These are phyloP conservation scores for Umbellularia californica DNA, from an alignment of 164 flowering plant genomes.

Conservation along the genomic window DNA sequence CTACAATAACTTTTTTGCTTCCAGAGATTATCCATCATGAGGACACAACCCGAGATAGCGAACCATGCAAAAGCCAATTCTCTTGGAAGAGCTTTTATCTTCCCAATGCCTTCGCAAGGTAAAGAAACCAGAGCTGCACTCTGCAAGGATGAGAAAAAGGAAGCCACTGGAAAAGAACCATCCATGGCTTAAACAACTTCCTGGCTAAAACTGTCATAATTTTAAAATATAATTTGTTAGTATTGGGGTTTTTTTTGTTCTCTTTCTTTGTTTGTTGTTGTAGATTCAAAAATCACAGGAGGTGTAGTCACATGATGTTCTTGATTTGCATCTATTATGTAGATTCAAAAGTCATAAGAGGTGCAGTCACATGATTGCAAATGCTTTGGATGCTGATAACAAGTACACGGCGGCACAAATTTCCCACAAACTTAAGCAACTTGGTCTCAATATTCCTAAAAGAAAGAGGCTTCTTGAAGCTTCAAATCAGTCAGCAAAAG, in stretches of 20 bases:
- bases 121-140: too few species aligned
- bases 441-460: constrained; percentile 54
- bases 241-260: neutral
- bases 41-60: too few species aligned
- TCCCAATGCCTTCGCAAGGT: too few species aligned
- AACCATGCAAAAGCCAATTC: too few species aligned
- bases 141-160: too few species aligned
- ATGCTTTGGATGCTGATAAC: constrained; percentile 56
- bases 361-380: constrained; percentile 85
- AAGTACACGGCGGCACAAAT: constrained; percentile 60
- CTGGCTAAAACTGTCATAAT: neutral
- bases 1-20: too few species aligned
- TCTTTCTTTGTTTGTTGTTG: neutral
- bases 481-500: constrained; percentile 29
- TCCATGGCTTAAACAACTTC: neutral
- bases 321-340: constrained; percentile 15
- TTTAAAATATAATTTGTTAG: too few species aligned
- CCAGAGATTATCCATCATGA: too few species aligned
- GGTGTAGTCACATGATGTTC: constrained; percentile 66
- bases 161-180: too few species aligned
- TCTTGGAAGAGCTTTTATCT: too few species aligned
- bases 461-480: constrained; percentile 25
- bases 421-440: constrained; percentile 75
- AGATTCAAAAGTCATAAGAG: constrained; percentile 79
- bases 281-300: constrained; percentile 58